These are phyloP conservation scores for Cyanophora paradoxa DNA, from an alignment of 78 protist genomes.

Conservation along the genomic window DNA sequence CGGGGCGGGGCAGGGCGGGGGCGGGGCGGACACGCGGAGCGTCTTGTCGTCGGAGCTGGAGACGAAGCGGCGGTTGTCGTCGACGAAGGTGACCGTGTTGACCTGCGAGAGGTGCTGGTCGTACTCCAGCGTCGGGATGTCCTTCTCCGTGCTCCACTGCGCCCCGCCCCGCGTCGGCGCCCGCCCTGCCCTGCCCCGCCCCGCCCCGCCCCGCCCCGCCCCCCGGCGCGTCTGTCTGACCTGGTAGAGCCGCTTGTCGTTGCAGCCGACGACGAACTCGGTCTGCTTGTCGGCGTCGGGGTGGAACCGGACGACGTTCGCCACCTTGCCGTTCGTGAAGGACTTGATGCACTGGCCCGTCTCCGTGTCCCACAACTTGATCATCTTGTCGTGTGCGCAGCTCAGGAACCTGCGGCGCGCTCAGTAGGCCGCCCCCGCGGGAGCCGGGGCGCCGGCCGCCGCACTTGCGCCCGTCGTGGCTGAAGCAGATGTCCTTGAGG, in stretches of 20 bases:
- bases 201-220: too few species aligned
- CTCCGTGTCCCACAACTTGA: constrained; percentile 92
- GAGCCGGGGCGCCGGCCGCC: background rate
- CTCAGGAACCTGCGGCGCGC: constrained; percentile 52
- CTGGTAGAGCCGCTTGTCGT: constrained; percentile 62
- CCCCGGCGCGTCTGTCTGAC: too few species aligned
- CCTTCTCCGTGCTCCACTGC: constrained; percentile 48
- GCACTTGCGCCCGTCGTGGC: constrained; percentile 48
- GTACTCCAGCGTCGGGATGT: constrained; percentile 49
- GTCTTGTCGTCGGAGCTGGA: constrained; percentile 90
- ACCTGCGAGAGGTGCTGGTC: constrained; percentile 86
- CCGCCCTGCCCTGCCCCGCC: too few species aligned
- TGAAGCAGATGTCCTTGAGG: constrained; percentile 68
- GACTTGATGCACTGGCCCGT: constrained; percentile 68
- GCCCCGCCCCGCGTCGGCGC: too few species aligned
- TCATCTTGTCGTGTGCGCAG: constrained; percentile 58
- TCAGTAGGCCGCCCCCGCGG: background rate
- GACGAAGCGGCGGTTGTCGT: constrained; percentile 61
- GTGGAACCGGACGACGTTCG: constrained; percentile 66
- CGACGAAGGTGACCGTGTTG: constrained; percentile 87
- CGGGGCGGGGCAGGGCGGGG: too few species aligned
- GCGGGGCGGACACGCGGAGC: too few species aligned
- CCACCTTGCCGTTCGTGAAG: constrained; percentile 22
- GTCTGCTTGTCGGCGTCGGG: constrained; percentile 65
- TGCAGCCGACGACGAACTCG: constrained; percentile 68